These are phyloP conservation scores for Circinella minor DNA, from an alignment of 371 early-diverging fungal species.

Conservation along the genomic window DNA sequence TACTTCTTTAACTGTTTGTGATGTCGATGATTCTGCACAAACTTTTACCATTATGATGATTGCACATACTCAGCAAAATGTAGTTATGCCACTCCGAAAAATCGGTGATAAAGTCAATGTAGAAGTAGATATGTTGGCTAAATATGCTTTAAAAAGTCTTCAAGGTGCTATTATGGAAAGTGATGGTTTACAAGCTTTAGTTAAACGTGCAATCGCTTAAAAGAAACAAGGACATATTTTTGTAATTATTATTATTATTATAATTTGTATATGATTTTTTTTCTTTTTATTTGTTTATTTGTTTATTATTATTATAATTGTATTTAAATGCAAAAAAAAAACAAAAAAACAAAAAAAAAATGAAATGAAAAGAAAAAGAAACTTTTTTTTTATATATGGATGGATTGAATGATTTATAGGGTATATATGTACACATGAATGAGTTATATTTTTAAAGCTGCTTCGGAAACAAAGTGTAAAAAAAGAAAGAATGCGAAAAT, in stretches of 20 bases:
- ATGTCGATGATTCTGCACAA: conserved; percentile 74
- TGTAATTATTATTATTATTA: neutral
- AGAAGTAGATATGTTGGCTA: conserved; percentile 97
- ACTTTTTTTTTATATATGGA: neutral
- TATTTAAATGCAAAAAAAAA: too few species aligned
- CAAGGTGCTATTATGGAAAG: conserved; percentile 55
- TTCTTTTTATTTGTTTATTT: too few species aligned
- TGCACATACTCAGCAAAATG: conserved; percentile 87
- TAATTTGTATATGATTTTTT: conserved; percentile 2
- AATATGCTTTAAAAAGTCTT: conserved; percentile 88
- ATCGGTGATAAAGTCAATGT: conserved; percentile 87
- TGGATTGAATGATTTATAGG: neutral
- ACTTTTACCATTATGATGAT: conserved; percentile 96
- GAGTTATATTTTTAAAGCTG: neutral
- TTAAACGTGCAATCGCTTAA: conserved; percentile 32
- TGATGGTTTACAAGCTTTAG: conserved; percentile 42
- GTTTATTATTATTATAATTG: neutral
- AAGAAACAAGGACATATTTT: neutral
- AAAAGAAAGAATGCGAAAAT: conserved; percentile 13
- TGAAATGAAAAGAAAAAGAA: too few species aligned
- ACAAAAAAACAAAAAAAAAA: too few species aligned
- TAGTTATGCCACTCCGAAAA: conserved; percentile 79
- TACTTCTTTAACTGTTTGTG: conserved; percentile 91
- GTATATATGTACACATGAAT: neutral
- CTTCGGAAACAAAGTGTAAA: neutral